Evolutionary conservation across 768 basidiomycete species (phyloP).

Genomic region (Suillus americanus): DNA sequence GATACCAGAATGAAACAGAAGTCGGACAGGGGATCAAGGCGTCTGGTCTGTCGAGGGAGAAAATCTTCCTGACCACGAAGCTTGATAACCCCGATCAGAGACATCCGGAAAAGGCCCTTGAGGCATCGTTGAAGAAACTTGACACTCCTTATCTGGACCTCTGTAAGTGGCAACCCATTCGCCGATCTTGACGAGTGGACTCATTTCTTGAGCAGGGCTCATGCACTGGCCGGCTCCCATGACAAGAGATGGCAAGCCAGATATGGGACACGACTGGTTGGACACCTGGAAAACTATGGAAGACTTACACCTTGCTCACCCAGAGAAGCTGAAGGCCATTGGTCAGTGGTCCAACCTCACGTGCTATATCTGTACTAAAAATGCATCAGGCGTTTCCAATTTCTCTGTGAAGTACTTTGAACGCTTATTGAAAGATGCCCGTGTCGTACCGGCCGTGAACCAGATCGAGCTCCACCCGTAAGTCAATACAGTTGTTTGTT

Average conservation of each 20-base stretch:
- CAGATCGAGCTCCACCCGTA: constrained; percentile 79
- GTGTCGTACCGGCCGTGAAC: constrained; percentile 70
- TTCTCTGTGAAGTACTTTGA: constrained; percentile 65
- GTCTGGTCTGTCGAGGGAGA: constrained; percentile 67
- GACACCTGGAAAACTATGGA: constrained; percentile 84
- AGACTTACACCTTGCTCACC: constrained; percentile 58
- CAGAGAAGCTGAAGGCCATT: constrained; percentile 76
- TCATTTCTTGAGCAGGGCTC: constrained; percentile 44
- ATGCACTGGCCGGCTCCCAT: constrained; percentile 86
- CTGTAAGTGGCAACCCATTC: constrained; percentile 40
- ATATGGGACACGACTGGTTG: constrained; percentile 59
- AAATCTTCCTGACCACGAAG: constrained; percentile 83
- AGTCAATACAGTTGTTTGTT: constrained; percentile 20
- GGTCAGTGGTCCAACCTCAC: constrained; percentile 36
- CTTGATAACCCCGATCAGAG: constrained; percentile 64
- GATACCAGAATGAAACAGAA: constrained; percentile 73
- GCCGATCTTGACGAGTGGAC: neutral
- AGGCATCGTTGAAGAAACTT: constrained; percentile 65
- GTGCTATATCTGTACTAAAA: neutral
- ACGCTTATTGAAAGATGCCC: constrained; percentile 53
- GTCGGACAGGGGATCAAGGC: constrained; percentile 78
- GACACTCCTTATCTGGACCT: constrained; percentile 79
- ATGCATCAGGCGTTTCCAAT: constrained; percentile 59
- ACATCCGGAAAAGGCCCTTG: constrained; percentile 58
- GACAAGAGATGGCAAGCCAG: constrained; percentile 51